Evolutionary conservation across 805 yeast genomes (phyloP), one percentile per base, ranked within the genome.

Genomic region (Candida railenensis): DNA sequence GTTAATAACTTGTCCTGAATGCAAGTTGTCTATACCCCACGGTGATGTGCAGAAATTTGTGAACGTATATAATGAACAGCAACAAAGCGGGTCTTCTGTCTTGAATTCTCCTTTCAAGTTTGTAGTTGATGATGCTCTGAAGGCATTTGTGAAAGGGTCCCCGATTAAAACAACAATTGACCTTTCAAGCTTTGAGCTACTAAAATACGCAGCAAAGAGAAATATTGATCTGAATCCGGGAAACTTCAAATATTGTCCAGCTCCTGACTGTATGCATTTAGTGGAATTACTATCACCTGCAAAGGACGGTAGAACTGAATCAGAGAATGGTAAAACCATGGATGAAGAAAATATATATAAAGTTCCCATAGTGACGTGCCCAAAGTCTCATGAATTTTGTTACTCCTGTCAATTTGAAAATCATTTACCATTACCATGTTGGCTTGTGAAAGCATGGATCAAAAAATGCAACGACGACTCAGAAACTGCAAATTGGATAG

Each of bases 381-480:
- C 66, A 1, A 70, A 77, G 41, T 76, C 76, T 3, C 91, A 90
- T 56, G 76, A 76, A 48, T 92, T 91, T 59, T 94, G 99, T 59
- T 85, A 83, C 53, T 69, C 73, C 21, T 94, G 99, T 59, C 77
- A 78, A 19, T 72, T 72, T 47, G 92, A 86, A 53, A 83, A 84
- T 54, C 99, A 94, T 65, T 65, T 81, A 8, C 98, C 98, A 0
- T 77, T 86, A n/a, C 87, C 94, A 2, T 94, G 99, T 60, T 66
- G 65, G 53, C 61, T 87, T 3, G 85, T 85, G 0, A 72, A 73
- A 45, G 62, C 66, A 39, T 94, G 99, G 99, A 72, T 85, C 28
- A 73, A 77, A 41, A 86, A 89, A 56, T 87, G 96, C 52, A 76
- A 76, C 49, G 94, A 89, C 59, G 98, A 94, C 60, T 82, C 94